Evolutionary conservation across 2,329 filamentous ascomycete genomes (phyloP).

Genomic region (Penicillium fuscoglaucum): DNA sequence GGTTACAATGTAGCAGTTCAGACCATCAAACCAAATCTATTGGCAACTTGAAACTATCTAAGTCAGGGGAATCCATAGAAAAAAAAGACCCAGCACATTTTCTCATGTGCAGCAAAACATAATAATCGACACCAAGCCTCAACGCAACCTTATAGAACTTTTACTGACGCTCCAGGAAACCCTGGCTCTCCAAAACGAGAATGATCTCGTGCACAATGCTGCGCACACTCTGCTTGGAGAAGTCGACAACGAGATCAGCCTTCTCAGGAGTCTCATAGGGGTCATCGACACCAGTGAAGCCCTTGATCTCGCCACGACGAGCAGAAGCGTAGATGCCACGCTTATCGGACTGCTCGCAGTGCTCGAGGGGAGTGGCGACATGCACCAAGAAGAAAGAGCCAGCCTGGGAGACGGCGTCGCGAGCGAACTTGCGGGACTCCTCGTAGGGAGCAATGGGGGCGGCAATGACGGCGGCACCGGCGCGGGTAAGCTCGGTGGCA

Average conservation of each 20-base stretch:
- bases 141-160: constrained; percentile 15
- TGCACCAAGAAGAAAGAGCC: constrained; percentile 95
- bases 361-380: constrained; percentile 87
- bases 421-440: constrained; percentile 70
- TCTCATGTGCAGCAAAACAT: constrained; percentile 23
- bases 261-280: constrained; percentile 85
- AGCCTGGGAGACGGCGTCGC: constrained; percentile 77
- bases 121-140: constrained; percentile 17
- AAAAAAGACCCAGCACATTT: constrained; percentile 20
- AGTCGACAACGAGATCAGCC: constrained; percentile 80
- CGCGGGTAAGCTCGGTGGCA: constrained; percentile 86
- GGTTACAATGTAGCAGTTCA: not conserved
- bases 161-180: constrained; percentile 70
- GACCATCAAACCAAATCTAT: constrained; percentile 9
- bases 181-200: constrained; percentile 83
- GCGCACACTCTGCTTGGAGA: constrained; percentile 82
- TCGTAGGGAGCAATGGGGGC: constrained; percentile 95
- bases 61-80: constrained; percentile 28
- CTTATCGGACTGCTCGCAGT: constrained; percentile 94
- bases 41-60: constrained; percentile 16
- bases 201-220: constrained; percentile 97
- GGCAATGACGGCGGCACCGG: constrained; percentile 91
- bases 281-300: constrained; percentile 97
- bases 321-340: constrained; percentile 84
- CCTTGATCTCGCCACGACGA: constrained; percentile 87